Evolutionary conservation across 2,329 filamentous ascomycete genomes (phyloP), one percentile per base, ranked within the genome.

Genomic region (Lasiodiplodia theobromae): DNA sequence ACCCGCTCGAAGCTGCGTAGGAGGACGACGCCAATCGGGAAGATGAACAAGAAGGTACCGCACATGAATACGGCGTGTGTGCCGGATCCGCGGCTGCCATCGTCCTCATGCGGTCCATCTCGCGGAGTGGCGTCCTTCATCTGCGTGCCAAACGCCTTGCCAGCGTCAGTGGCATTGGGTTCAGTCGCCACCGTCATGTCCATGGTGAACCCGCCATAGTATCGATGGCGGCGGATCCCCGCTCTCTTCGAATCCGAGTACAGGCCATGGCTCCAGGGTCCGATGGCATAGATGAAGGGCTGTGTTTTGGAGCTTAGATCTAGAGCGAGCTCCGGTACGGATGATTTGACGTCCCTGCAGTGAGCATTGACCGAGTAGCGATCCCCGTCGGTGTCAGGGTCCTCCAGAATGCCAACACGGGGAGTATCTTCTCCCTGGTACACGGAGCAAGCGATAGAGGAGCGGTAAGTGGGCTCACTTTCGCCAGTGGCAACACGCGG

Each of bases 261-360:
- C 25, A 79, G 68, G 31, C 84, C 77, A 18, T 76, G 72, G 49
- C 82, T 82, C n/a, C 74, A 72, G 5, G 86, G 84, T 0, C 88
- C 88, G 25, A 85, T 78, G 21, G 86, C 88, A 73, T 84, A 90
- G 67, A 89, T 85, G 77, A 86, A 87, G 51, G 79, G 78, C 70
- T 85, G 82, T 16, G 78, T 75, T 16, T 77, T 79, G 63, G 81
- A 84, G n/a, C 76, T 78, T n/a, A 86, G 79, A 72, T 89, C 82
- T 68, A 90, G 31, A 4, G 44, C 16, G 4, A 40, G 12, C 10
- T 52, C 44, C 3, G 60, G 60, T n/a, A 69, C 67, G 10, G 76
- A 87, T 87, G 89, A 53, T 76, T 81, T 40, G 86, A 89, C 49
- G 72, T 85, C 83, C 37, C 72, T 78, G 78, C 88, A 90, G 51